Conservation (phyloP, 192 early-diverging fungal genomes). For the Coemansia asiatica region DNA sequence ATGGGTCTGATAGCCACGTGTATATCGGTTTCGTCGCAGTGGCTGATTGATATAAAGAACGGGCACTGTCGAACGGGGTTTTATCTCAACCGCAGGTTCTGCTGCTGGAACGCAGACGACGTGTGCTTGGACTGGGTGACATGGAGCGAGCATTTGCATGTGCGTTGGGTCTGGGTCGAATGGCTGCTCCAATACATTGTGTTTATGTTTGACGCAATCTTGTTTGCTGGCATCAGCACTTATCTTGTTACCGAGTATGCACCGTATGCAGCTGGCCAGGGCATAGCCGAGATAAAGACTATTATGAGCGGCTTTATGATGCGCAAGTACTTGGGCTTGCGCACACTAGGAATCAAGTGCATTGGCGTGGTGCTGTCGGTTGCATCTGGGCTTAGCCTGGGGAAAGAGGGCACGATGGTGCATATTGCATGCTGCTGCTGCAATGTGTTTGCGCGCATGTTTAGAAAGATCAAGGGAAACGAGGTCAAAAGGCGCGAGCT, state of each 20-base stretch:
- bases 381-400: constrained; percentile 86
- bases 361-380: constrained; percentile 84
- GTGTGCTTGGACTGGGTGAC: constrained; percentile 60
- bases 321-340: constrained; percentile 65
- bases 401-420: constrained; percentile 95
- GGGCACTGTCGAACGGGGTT: constrained; percentile 82
- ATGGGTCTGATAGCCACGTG: constrained; percentile 52
- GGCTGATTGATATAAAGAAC: constrained; percentile 81
- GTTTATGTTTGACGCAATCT: constrained; percentile 31
- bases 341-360: constrained; percentile 80
- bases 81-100: constrained; percentile 78
- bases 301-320: constrained; percentile 77
- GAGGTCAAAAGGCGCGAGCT: constrained; percentile 84
- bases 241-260: constrained; percentile 76
- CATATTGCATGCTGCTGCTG: constrained; percentile 94
- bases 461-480: constrained; percentile 76
- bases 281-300: constrained; percentile 82
- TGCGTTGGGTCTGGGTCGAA: constrained; percentile 40
- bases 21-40: constrained; percentile 57
- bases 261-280: constrained; percentile 76
- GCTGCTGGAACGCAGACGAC: constrained; percentile 76
- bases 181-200: constrained; percentile 51
- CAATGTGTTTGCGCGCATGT: constrained; percentile 79
- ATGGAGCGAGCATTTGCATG: constrained; percentile 58
- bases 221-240: constrained; percentile 75